Base-by-base conservation (phyloP, 106 monocot genomes). In the Allium sativum region DNA sequence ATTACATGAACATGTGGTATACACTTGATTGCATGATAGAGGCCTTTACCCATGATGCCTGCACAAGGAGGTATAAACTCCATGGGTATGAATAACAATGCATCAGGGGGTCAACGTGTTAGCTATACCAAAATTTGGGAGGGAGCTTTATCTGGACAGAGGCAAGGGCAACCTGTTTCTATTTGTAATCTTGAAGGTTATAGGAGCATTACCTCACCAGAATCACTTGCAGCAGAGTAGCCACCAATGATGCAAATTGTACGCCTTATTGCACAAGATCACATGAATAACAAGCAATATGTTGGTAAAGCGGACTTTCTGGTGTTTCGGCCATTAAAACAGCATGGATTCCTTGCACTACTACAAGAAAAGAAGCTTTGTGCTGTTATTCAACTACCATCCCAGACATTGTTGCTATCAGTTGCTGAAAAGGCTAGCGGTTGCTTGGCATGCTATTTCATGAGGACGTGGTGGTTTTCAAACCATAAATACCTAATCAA, bases 391-490 rank as follows among this genome's bases (percentile, higher is more conserved):
- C 98, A 98, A 64, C 68, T 98, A 18, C 92, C 98, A 58, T 85
- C 98, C 0, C 98, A 98, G 48, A 92, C 88, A 14, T 59, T 98
- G 72, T 74, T 98, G 16, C 82, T 98, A 17, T 98, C 98, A 6
- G 88, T 98, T 5, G 76, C 92, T 18, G 92, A 98, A 47, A 98
- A 92, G 64, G 88, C 92, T 15, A 85, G 82, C 98, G 92, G 18
- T 58, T 98, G 73, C 88, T 98, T 70, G 98, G 98, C 57, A 85
- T 98, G 91, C 82, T 98, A 17, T 98, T 98, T 52, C 98, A 92
- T 53, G 98, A 98, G 98, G 98, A 98, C 74, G 85, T 85, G 98
- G 98, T 98, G 19, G 92, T 92, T 6, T 98, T 98, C 75, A 98
- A 92, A 70, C 98, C 98, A 1, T 92, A 92, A 46, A 77, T 83